These are phyloP conservation scores for Colletotrichum echinochloae DNA, from an alignment of 2,329 filamentous ascomycete genomes.

Conservation along the genomic window DNA sequence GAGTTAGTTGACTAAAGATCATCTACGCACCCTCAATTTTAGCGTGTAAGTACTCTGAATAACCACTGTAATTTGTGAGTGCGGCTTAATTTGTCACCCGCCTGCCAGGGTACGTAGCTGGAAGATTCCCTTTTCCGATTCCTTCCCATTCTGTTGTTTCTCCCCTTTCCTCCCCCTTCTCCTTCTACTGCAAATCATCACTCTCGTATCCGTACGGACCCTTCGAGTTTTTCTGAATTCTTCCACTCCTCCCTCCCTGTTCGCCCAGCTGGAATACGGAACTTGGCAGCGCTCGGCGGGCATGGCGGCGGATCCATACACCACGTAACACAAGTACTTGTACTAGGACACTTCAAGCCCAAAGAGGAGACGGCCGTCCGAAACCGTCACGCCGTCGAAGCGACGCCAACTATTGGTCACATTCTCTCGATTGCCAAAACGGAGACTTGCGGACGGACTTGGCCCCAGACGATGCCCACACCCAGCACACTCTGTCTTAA, in stretches of 20 bases:
- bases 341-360: not conserved
- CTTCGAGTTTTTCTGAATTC: too few species aligned
- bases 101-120: not conserved
- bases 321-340: not conserved
- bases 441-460: not conserved
- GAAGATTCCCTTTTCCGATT: not conserved
- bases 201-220: not conserved
- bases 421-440: not conserved
- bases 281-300: not conserved
- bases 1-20: too few species aligned
- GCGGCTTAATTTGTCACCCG: too few species aligned
- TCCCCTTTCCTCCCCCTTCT: too few species aligned
- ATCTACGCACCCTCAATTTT: too few species aligned
- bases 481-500: not conserved
- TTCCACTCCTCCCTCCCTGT: not conserved
- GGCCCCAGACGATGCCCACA: not conserved
- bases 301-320: not conserved
- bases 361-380: not conserved
- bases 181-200: not conserved
- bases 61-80: too few species aligned
- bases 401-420: not conserved
- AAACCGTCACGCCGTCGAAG: not conserved
- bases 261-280: not conserved
- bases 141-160: not conserved
- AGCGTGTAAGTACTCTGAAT: too few species aligned